Evolutionary conservation across 352 stramenopile species (phyloP).

Genomic region (Phytophthora chlamydospora): DNA sequence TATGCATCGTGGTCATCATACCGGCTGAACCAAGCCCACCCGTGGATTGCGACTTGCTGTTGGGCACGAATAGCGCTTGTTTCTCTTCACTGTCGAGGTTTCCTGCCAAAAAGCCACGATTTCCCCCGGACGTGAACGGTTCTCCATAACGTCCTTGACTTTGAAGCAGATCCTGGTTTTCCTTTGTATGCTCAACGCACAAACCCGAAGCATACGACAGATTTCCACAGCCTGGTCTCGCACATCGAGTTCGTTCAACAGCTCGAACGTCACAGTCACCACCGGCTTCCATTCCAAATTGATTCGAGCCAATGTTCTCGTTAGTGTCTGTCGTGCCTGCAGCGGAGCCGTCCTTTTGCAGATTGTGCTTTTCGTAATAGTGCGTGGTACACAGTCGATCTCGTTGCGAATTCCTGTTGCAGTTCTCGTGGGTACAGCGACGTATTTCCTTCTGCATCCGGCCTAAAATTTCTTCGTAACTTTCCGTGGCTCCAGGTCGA

Average conservation of each 20-base stretch:
- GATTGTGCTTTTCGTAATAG: constrained; percentile 77
- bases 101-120: constrained; percentile 7
- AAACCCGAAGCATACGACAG: constrained; percentile 53
- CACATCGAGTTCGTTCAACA: constrained; percentile 39
- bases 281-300: constrained; percentile 2
- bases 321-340: background rate
- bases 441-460: constrained; percentile 81
- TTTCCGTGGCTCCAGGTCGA: constrained; percentile 49
- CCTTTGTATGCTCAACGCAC: constrained; percentile 58
- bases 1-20: constrained; percentile 10
- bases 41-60: constrained; percentile 26
- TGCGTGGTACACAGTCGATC: constrained; percentile 86
- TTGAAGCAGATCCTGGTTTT: constrained; percentile 25
- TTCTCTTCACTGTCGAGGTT: constrained; percentile 39
- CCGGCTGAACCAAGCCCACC: constrained; percentile 16
- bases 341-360: constrained; percentile 32
- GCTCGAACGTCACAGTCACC: constrained; percentile 32
- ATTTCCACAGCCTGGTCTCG: constrained; percentile 45
- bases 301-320: constrained; percentile 12
- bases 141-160: constrained; percentile 22
- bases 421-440: constrained; percentile 76
- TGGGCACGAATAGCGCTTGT: constrained; percentile 28
- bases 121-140: constrained; percentile 13
- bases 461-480: constrained; percentile 72
- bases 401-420: constrained; percentile 87